Percentiles rank a stretch among this genome's conserved stretches.
Evolutionary conservation across 176 grass and related monocot genomes (phyloP).

Genomic region (Bolboschoenus planiculmis): DNA sequence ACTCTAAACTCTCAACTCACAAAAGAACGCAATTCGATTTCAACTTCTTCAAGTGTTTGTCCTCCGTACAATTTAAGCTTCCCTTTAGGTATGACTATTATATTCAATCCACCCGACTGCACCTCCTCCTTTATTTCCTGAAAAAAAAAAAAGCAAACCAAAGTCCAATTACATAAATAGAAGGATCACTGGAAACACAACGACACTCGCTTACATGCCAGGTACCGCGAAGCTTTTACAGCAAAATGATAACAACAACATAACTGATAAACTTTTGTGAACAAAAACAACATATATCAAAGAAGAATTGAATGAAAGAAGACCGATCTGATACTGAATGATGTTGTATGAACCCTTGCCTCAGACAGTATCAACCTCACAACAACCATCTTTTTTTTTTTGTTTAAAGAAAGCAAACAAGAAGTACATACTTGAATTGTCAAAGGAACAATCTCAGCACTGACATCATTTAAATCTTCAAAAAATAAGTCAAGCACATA

Average conservation of each 20-base stretch:
- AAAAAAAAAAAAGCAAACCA: conserved; percentile 3
- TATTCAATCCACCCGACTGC: conserved; percentile 14
- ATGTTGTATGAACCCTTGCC: background rate
- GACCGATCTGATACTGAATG: background rate
- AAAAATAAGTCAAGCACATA: conserved; percentile 38
- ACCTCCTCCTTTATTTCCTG: conserved; percentile 35
- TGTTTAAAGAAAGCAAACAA: background rate
- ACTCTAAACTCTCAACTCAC: background rate
- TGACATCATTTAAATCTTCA: conserved; percentile 35
- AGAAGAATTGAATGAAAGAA: background rate
- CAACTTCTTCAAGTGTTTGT: conserved; percentile 30
- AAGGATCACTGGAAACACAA: background rate
- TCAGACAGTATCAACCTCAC: background rate
- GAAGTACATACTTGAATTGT: conserved; percentile 31
- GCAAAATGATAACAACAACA: background rate
- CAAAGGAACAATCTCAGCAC: conserved; percentile 31
- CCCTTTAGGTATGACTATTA: conserved; percentile 38
- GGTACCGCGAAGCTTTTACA: background rate
- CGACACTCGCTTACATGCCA: background rate
- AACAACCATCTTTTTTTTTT: background rate
- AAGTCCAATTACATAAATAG: background rate
- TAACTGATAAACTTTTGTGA: background rate
- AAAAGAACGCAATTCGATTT: conserved; percentile 29
- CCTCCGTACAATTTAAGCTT: conserved; percentile 33
- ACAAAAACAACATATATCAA: background rate